These are phyloP conservation scores for Salix viminalis DNA, from an alignment of 345 rosid genomes.

Conservation along the genomic window DNA sequence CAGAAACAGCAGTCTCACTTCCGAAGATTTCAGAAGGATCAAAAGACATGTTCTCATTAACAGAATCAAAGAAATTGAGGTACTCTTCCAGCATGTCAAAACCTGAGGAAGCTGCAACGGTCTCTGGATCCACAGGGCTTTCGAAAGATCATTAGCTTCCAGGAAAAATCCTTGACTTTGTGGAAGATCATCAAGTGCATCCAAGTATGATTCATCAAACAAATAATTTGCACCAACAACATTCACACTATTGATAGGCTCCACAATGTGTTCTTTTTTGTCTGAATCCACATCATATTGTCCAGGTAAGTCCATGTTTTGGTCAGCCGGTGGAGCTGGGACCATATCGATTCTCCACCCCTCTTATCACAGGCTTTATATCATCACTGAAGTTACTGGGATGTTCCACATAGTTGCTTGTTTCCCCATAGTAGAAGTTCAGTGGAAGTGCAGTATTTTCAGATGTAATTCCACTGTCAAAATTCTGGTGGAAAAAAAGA, in stretches of 20 bases:
- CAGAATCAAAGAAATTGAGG: conserved; percentile 60
- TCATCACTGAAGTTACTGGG: conserved; percentile 38
- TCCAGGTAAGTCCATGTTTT: conserved; percentile 34
- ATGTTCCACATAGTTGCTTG: conserved; percentile 44
- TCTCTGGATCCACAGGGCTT: conserved; percentile 34
- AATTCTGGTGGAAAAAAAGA: conserved; percentile 33
- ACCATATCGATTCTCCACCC: conserved; percentile 25
- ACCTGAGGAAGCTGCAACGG: conserved; percentile 24
- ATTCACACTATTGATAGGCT: conserved; percentile 34
- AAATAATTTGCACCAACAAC: conserved; percentile 31
- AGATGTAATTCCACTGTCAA: conserved; percentile 27
- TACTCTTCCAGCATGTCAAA: conserved; percentile 63
- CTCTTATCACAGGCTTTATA: conserved; percentile 38
- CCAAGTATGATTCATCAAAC: conserved; percentile 44
- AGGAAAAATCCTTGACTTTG: conserved; percentile 48
- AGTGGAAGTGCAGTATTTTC: conserved; percentile 41
- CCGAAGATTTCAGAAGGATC: conserved; percentile 52
- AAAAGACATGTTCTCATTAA: conserved; percentile 43
- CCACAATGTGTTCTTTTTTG: conserved; percentile 38
- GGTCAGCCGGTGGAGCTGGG: conserved; percentile 29
- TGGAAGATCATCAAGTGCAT: conserved; percentile 35
- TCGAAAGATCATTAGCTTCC: conserved; percentile 67
- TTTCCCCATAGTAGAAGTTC: conserved; percentile 50
- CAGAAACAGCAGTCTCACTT: conserved; percentile 22
- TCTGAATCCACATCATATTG: conserved; percentile 36